Evolutionary conservation across 768 basidiomycete species (phyloP), one percentile per base, ranked within the genome.

Genomic region (Leccinum ochraceum): DNA sequence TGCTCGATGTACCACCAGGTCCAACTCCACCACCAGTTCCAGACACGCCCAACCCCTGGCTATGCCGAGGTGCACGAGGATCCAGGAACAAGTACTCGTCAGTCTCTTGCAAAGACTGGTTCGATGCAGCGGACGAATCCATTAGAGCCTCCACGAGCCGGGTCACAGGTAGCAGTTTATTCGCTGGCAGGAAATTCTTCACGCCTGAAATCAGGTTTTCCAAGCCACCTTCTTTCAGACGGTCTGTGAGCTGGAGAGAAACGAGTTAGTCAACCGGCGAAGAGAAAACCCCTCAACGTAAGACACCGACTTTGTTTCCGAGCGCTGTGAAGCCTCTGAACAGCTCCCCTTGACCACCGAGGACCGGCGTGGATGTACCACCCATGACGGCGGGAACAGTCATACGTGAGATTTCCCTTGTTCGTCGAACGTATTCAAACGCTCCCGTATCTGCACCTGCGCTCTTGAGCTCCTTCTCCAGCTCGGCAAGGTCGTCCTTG

Each of bases 151-250:
- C 97, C 2, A 92, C 88, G 34, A 99, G 81, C 11, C 97, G 88
- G 0, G 97, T 98, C 51, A 96, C 86, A 11, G 94, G 89, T 53
- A 97, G 83, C 42, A 97, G 84, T 75, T 99, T 96, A 72, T 94
- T 93, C 3, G 93, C 89, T 1, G 97, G 97, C 17, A 99, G 77
- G 80, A 99, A 95, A 76, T 97, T 98, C 74, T 96, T 97, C 68
- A 99, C 97, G 42, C 95, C 96, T 0, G 95, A 95, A 63, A 99
- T 92, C 16, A 99, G 80, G 72, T 96, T 96, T 73, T 98, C 95
- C 34, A 98, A 81, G n/a, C 94, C 94, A 37, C 95, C 92, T 70
- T 97, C 96, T 75, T 95, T 92, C 57, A 98, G 78, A 52, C 93
- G 85, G 70, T 95, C 94, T 1, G 94, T 95, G 51, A 98, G 84